Base-by-base conservation (phyloP, 2,329 filamentous ascomycete species). In the Monilinia polystroma region DNA sequence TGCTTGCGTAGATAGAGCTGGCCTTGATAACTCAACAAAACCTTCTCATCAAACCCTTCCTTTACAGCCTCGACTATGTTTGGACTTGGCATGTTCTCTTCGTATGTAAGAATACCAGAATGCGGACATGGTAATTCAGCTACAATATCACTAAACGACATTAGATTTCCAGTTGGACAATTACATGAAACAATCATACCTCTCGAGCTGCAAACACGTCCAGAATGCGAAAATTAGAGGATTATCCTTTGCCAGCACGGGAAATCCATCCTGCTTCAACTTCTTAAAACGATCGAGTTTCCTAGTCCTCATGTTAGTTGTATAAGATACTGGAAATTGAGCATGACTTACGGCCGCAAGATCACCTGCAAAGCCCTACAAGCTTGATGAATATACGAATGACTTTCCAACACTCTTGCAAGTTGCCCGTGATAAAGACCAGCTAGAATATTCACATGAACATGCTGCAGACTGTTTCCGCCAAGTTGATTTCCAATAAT, bases 171-270 rank as follows among this genome's bases (percentile, higher is more conserved):
- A 16, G 45, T 20, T 35, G 16, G 29, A 14, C 1, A 26, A 26
- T 47, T 4, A 3, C n/a, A 32, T 47, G 18, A 49, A 38, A 43
- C n/a, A 52, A 29, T 52, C 78, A 72, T 77, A 92, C 90, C 89
- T 97, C 78, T 98, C 94, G 14, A 98, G 83, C 75, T 98, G 94
- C 70, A 97, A 81, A 76, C 92, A 96, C 10, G 93, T 95, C 94
- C 94, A 98, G 74, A 93, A 97, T 0, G 92, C 90, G 72, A 96
- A 84, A 18, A 90, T 82, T 47, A 90, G 82, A 66, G 89, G 82
- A 74, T 93, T 91, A 72, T 88, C 84, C 56, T 74, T 76, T 11
- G 71, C 66, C 23, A 49, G 55, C 11, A 70, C 49, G 23, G 51
- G 57, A 29, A 35, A 38, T 1, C 66, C 58, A 4, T 20, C 38